Evolutionary conservation across 345 rosid genomes (phyloP), one percentile per base, ranked within the genome.

Genomic region (Anastatica hierochuntica): DNA sequence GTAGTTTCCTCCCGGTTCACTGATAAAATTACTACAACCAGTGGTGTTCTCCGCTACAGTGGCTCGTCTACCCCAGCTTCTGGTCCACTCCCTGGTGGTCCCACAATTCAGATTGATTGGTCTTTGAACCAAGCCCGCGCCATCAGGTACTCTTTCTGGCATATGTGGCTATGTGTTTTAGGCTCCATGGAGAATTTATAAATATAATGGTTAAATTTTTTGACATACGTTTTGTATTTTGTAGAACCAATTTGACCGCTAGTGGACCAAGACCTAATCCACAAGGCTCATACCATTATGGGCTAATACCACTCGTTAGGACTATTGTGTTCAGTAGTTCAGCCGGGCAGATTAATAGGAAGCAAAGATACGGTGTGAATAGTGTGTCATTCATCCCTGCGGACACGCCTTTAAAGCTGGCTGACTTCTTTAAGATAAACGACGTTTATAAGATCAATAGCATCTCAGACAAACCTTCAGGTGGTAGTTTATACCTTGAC

Each of bases 181-280:
- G 9, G 8, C 33, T 29, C 33, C 10, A 29, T 29, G n/a, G n/a
- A n/a, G n/a, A n/a, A n/a, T 6, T 3, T 6, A 4, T 29, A 29
- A 29, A 29, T 8, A 6, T 8, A 29, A 1, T 29, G 6, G 33
- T 29, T 29, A 6, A 3, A 29, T 35, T 26, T 31, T 9, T 33
- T 4, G n/a, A n/a, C n/a, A n/a, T n/a, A n/a, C n/a, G n/a, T 47
- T 12, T 6, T 7, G 2, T 21, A 2, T 49, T 21, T 39, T 52
- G 11, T 65, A 90, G 98, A 72, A 51, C 95, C 34, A 88, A 92
- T 58, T 84, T 92, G 40, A 85, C 98, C 10, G 97, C 98, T 14
- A 92, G 98, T 67, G 98, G 98, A 49, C 98, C 98, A 38, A 81
- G 98, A 70, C 98, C 98, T 18, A 92, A 92, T 68, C 98, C 98